phyloP scores from a whole-genome alignment of 495 filamentous ascomycete genomes.

The Talaromyces liani region DNA sequence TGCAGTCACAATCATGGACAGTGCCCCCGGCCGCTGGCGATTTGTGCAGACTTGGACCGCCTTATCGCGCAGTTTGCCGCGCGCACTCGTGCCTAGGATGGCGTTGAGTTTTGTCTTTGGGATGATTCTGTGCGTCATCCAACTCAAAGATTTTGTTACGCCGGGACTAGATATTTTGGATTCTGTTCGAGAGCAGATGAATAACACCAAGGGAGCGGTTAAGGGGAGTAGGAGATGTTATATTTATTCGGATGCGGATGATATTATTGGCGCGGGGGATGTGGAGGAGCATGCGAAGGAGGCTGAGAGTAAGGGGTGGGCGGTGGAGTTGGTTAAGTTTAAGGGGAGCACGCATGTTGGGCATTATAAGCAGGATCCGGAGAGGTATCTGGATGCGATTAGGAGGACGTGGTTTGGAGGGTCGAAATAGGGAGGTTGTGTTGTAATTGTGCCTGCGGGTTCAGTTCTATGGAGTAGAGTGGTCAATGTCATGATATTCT shows the following conservation, averaged over 20 bases:
- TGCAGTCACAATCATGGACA: conserved; percentile 2
- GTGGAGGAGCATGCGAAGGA: conserved; percentile 21
- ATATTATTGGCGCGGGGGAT: conserved; percentile 15
- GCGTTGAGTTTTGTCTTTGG: conserved; percentile 1
- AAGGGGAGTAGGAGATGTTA: conserved; percentile 10
- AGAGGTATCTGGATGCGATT: not conserved
- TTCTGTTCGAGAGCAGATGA: not conserved
- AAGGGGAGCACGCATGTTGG: conserved; percentile 3
- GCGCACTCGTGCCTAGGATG: not conserved
- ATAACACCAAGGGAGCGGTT: not conserved
- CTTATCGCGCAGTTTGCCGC: conserved; percentile 3
- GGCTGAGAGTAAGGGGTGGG: conserved; percentile 13
- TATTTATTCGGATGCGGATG: conserved; percentile 18
- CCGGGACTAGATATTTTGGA: not conserved
- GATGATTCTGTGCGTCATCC: not conserved
- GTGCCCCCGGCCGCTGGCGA: not conserved
- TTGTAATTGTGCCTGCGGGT: no score
- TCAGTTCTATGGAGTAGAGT: not conserved
- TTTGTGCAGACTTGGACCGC: not conserved
- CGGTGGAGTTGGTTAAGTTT: conserved; percentile 6
- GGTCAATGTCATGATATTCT: not conserved
- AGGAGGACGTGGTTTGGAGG: conserved; percentile 1
- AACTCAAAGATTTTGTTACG: not conserved
- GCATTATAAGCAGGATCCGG: not conserved
- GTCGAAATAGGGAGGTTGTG: no score